Evolutionary conservation across 345 rosid genomes (phyloP).

Genomic region (Cardiospermum halicacabum): DNA sequence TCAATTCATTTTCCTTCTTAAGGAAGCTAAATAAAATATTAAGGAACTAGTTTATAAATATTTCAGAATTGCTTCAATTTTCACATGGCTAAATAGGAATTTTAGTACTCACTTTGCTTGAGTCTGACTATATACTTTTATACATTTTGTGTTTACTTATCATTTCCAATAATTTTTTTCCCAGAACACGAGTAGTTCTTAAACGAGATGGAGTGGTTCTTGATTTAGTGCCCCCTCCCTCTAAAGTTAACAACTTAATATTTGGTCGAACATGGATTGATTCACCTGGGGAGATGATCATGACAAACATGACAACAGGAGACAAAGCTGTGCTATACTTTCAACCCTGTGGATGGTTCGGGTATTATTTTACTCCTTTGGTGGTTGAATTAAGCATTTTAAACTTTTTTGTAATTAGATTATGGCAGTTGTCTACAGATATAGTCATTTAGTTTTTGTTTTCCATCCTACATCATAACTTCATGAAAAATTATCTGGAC

Average conservation of each 20-base stretch:
- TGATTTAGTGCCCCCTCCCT: conserved; percentile 76
- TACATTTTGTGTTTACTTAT: background rate
- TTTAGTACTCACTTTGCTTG: too few relatives aligned
- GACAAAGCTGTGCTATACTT: conserved; percentile 74
- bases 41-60: background rate
- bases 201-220: conserved; percentile 70
- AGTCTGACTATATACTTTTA: background rate
- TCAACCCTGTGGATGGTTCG: conserved; percentile 85
- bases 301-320: conserved; percentile 69
- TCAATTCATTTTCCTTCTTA: background rate
- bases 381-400: too few relatives aligned
- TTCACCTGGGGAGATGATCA: conserved; percentile 71
- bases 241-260: conserved; percentile 72
- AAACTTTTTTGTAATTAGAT: too few relatives aligned
- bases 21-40: background rate
- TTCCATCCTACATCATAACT: background rate
- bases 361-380: conserved; percentile 37
- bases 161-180: conserved; percentile 13
- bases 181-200: conserved; percentile 70
- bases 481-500: background rate
- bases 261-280: conserved; percentile 87
- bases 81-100: background rate
- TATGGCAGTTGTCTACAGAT: background rate
- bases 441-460: background rate
- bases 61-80: background rate